These are phyloP conservation scores for Phycomyces blakesleeanus DNA, from an alignment of 192 early-diverging fungal genomes.

Conservation along the genomic window DNA sequence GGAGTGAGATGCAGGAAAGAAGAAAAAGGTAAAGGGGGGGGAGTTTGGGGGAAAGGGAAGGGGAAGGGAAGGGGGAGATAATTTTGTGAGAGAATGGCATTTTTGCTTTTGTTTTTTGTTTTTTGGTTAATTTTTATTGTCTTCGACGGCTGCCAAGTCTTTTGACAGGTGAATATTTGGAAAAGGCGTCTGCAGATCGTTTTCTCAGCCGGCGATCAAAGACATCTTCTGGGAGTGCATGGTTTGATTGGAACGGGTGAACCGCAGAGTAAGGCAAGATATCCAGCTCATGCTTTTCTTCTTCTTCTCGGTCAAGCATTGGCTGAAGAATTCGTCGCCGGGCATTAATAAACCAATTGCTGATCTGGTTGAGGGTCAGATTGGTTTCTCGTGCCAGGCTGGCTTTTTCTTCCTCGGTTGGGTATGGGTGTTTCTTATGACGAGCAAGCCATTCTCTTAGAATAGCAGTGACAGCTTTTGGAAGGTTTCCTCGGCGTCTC, in stretches of 20 bases:
- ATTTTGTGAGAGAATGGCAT: too few species aligned
- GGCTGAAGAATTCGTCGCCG: slow-evolving; percentile 47
- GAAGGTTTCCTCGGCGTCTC: slow-evolving; percentile 36
- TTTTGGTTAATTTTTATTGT: neutral
- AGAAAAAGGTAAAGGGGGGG: neutral
- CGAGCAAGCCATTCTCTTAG: slow-evolving; percentile 42
- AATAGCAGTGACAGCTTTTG: slow-evolving; percentile 37
- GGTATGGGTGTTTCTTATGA: slow-evolving; percentile 50
- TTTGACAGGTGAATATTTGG: slow-evolving; percentile 2
- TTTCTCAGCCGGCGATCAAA: slow-evolving; percentile 11
- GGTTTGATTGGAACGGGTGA: neutral
- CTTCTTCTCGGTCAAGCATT: slow-evolving; percentile 38
- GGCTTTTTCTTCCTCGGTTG: slow-evolving; percentile 46
- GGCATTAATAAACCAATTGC: slow-evolving; percentile 60
- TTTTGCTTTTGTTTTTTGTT: too few species aligned
- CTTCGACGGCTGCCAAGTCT: neutral
- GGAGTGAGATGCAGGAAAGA: neutral
- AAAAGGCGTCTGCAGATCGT: slow-evolving; percentile 4
- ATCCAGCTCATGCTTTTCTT: slow-evolving; percentile 18
- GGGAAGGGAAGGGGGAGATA: too few species aligned
- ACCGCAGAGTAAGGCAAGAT: slow-evolving; percentile 15
- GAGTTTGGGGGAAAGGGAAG: too few species aligned
- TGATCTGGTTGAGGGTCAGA: slow-evolving; percentile 50
- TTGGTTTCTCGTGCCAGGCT: slow-evolving; percentile 39
- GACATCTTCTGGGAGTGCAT: slow-evolving; percentile 6